Base-by-base conservation (phyloP, 2,329 filamentous ascomycete genomes). In the Beauveria scarabaeidicola region DNA sequence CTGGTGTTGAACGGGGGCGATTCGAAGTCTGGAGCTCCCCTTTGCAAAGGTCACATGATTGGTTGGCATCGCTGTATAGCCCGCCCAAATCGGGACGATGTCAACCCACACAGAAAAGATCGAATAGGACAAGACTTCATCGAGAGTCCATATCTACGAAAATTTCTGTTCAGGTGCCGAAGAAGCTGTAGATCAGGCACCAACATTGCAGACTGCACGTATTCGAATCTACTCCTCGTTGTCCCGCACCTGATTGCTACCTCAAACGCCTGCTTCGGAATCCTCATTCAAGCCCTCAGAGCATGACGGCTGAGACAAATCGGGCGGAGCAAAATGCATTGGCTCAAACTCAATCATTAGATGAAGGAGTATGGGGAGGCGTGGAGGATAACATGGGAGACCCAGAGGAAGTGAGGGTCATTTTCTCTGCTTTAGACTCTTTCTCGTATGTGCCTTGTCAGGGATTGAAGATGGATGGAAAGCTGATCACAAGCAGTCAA, bases 391-490 rank as follows among this genome's bases (percentile, higher is more conserved):
- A 61, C n/a, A 43, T 52, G 19, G 60, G 64, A 19, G 91, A 97
- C 67, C 84, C 86, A 0, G 91, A 95, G 64, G 93, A 99, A 74
- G 78, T 85, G 52, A 81, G 81, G 62, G 91, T 95, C 52, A 81
- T 97, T 10, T 90, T 89, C 71, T 86, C 85, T 54, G 87, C 91
- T 2, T 75, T 97, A 57, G 91, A 96, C 75, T 97, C 93, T 11
- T 97, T 94, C 73, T 81, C 87, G 91, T 96, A 78, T 74, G 87
- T 81, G n/a, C 21, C 48, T 13, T 11, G 41, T 41, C 27, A 23
- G 3, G 25, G n/a, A 3, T 40, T 11, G 27, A 19, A 46, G 5
- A 17, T n/a, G 32, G 15, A 46, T 27, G 25, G 19, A 11, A 23
- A 3, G 29, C 10, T 44, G 52, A 52, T 43, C 11, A 17, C n/a